Base-by-base conservation (phyloP, 176 grass and related monocot genomes). In the Aegilops bicornis region DNA sequence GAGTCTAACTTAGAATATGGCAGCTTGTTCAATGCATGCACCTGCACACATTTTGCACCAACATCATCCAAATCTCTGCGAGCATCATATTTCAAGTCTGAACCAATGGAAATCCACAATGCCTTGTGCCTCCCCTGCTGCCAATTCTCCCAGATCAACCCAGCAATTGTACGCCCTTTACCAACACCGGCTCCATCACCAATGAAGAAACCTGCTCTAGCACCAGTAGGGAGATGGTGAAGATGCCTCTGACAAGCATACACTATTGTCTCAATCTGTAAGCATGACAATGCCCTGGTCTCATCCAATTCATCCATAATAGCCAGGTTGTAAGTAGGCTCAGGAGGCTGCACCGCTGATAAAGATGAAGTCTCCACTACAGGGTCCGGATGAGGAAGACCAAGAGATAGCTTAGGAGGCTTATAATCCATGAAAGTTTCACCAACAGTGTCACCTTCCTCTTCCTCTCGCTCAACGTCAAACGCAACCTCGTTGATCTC, bases 101-200 rank as follows among this genome's bases (percentile, higher is more conserved):
- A 98, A 82, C 93, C 93, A 80, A 98, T 89, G 76, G 96, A 98
- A 42, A 98, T 84, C 96, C 96, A 98, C 96, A 98, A 32, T 85
- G 92, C 90, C 83, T 95, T 98, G 64, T 88, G 84, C 66, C 91
- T 95, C 69, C 87, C 92, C 64, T 96, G 91, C 82, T 98, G 90
- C 96, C 96, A 98, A 86, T 94, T 98, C 85, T 98, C 96, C 96
- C 93, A 96, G 43, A 96, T 96, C 89, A 98, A 91, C 35, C 96
- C 96, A 82, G 96, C 96, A 92, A 98, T 93, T 50, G 92, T 98
- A 78, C 96, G 91, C 14, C 96, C 96, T 85, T 98, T 98, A 89
- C 96, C 96, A 91, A 98, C 93, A 88, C 96, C 96, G 88, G 96
- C 96, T 39, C 96, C 96, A 60, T 98, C 96, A 77, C 96, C 96